Percentiles rank a stretch among this genome's conserved stretches.
Conservation (phyloP, 2,329 filamentous ascomycete genomes). For the Apiospora aurea region DNA sequence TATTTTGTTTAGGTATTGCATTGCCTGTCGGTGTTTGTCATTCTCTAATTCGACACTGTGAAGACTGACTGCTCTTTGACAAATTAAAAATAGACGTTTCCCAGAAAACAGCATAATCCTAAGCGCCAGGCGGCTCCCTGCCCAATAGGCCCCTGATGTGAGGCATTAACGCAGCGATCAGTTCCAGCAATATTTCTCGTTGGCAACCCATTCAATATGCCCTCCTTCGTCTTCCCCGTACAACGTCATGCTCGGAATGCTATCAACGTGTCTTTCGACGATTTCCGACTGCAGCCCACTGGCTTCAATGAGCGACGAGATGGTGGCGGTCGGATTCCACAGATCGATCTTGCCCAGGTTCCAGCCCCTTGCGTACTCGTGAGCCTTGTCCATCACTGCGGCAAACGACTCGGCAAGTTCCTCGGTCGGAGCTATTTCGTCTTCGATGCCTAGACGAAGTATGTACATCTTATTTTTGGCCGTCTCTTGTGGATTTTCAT, state of each 20-base stretch:
- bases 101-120: not conserved
- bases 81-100: not conserved
- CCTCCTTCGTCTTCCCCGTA: constrained; percentile 62
- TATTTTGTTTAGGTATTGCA: not conserved
- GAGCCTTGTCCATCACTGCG: constrained; percentile 71
- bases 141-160: not conserved
- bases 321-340: constrained; percentile 78
- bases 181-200: constrained; percentile 78
- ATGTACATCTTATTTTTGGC: constrained; percentile 74
- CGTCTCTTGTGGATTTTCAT: constrained; percentile 57
- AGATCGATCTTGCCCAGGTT: constrained; percentile 73
- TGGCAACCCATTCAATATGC: constrained; percentile 73
- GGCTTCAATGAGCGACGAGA: constrained; percentile 54
- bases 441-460: constrained; percentile 71
- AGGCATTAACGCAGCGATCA: not conserved
- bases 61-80: not conserved
- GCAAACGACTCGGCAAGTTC: constrained; percentile 62
- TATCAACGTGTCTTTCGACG: constrained; percentile 67
- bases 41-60: not conserved
- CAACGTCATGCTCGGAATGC: constrained; percentile 77
- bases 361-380: constrained; percentile 75
- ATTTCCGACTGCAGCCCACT: constrained; percentile 57
- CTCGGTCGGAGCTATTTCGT: constrained; percentile 40
- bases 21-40: not conserved
- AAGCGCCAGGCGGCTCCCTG: constrained; percentile 5